Base-by-base conservation (phyloP, 78 protist species). In the Creolimax fragrantissima region DNA sequence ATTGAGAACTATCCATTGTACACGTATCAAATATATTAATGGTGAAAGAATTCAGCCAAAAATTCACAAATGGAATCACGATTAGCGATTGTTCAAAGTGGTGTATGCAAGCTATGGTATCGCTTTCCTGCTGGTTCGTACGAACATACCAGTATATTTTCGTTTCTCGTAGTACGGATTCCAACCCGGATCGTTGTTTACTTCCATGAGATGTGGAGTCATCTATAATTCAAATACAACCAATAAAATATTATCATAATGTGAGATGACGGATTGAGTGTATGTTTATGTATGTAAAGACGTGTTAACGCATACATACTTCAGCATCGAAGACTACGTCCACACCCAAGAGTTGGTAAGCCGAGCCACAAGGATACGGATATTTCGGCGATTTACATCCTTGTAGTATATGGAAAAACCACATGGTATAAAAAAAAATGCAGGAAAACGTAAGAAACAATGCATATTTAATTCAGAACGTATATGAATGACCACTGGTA, bases 121-220 rank as follows among this genome's bases (percentile, higher is more conserved):
- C n/a, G n/a, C n/a, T n/a, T n/a, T n/a, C n/a, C n/a, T n/a, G n/a
- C n/a, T n/a, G n/a, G n/a, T n/a, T n/a, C n/a, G n/a, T n/a, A 17
- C 39, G 74, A 11, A 83, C 86, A 6, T 41, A 83, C 86, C 35
- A 39, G 35, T 83, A 32, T 35, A 35, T 24, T 88, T 88, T 24
- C 90, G 11, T 36, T 45, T 43, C 35, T 90, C 92, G 83, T 74
- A 90, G 83, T 44, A 90, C 5, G 92, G 92, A 90, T 90, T 90
- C 92, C 92, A 90, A 0, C 92, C 92, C n/a, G 92, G 92, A 42
- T 90, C 92, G 5, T 90, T 90, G 92, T 90, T 90, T 24, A 90
- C 45, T 90, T 90, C 92, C 92, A 90, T 90, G 36, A 90, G 81
- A 44, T 90, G 74, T 24, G 92, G 92, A 35, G 7, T n/a, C 47